Evolutionary conservation across 768 basidiomycete genomes (phyloP), one percentile per base, ranked within the genome.

Genomic region (Lentinus brumalis): DNA sequence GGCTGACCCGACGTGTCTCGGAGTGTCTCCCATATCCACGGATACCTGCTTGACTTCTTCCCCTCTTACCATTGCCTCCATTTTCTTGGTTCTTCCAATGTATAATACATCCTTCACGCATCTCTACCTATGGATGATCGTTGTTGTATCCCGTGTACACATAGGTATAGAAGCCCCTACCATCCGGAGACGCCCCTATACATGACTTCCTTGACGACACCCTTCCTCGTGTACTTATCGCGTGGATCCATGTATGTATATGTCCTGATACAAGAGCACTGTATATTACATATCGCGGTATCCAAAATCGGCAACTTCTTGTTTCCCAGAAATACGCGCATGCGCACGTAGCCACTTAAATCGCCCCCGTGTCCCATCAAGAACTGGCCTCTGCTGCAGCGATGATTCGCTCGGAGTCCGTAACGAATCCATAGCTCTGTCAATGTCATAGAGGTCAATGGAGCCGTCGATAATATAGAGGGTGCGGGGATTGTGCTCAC

Each of bases 401-500:
- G 26, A 74, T 65, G 26, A 79, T 70, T 32, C 69, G 70, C 40
- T 60, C 57, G 2, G 75, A 69, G 59, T 77, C 73, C 8, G 78
- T 79, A 11, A 84, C 74, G 69, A 84, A 86, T 4, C 83, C 84
- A 54, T 83, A 86, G 62, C 72, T 74, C 82, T 85, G 60, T 59
- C 21, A 26, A 82, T 85, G 60, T 29, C 35, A 41, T 10, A 10
- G 41, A 9, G 42, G 59, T 54, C 50, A 52, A 44, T 18, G 26
- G 40, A 51, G 15, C 10, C 21, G 14, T n/a, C 3, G 18, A 39
- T 2, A 55, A 15, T 38, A 16, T 31, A 47, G 15, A 26, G 21
- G 5, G 45, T 31, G 44, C 9, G 50, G 35, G 1, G 35, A 35
- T 35, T 11, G 41, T 32, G 73, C 84, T 71, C 64, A 86, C 85